phyloP scores from a whole-genome alignment of 352 stramenopile species.

The Aphanomyces euteiches region DNA sequence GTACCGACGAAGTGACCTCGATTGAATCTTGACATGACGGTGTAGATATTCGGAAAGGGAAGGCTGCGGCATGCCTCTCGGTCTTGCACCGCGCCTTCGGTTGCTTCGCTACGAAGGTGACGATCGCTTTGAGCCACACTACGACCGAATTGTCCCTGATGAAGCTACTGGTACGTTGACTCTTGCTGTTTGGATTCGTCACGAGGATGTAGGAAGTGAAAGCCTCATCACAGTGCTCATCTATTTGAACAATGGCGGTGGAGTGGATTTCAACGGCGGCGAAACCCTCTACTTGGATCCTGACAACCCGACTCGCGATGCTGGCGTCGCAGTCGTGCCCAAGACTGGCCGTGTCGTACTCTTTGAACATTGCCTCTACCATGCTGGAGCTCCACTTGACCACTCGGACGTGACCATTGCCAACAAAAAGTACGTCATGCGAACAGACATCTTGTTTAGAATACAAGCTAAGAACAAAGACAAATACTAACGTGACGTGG shows the following conservation, averaged over 20 bases:
- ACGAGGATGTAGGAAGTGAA: slow-evolving; percentile 14
- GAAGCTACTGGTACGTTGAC: slow-evolving; percentile 7
- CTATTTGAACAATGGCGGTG: slow-evolving; percentile 51
- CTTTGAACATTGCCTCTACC: slow-evolving; percentile 60
- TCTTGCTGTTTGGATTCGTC: neutral
- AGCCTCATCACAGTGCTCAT: slow-evolving; percentile 47
- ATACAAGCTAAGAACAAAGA: slow-evolving; percentile 27
- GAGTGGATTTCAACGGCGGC: slow-evolving; percentile 46
- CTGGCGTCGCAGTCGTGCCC: slow-evolving; percentile 32
- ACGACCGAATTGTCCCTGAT: slow-evolving; percentile 26
- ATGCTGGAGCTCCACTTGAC: slow-evolving; percentile 39
- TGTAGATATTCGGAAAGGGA: slow-evolving; percentile 20
- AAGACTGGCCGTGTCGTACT: slow-evolving; percentile 41
- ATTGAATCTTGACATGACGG: neutral
- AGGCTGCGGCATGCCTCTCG: slow-evolving; percentile 24
- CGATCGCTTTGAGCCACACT: slow-evolving; percentile 23
- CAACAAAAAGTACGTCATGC: slow-evolving; percentile 23
- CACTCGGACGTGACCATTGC: slow-evolving; percentile 4
- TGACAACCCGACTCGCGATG: slow-evolving; percentile 1
- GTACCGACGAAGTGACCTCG: neutral
- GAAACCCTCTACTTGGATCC: slow-evolving; percentile 48
- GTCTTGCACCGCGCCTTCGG: slow-evolving; percentile 16
- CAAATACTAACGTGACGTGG: slow-evolving; percentile 16
- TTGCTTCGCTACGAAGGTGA: slow-evolving; percentile 16
- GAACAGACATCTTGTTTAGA: slow-evolving; percentile 24